Percentiles rank a stretch among this genome's conserved stretches.
phyloP scores from a whole-genome alignment of 2,329 filamentous ascomycete genomes.

The Sclerotinia subarctica region DNA sequence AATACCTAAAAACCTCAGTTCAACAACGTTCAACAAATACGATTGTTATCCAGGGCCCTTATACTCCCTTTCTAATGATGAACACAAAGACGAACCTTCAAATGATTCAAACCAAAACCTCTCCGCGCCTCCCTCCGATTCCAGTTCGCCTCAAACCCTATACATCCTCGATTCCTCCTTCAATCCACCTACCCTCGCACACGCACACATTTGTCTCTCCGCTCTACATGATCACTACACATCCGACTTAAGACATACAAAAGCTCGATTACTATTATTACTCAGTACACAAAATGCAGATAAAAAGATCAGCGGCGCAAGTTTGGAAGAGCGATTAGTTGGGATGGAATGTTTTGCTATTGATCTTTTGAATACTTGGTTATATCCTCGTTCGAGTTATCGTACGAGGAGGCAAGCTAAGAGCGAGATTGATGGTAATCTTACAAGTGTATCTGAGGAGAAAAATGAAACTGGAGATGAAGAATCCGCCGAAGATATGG shows the following conservation, averaged over 20 bases:
- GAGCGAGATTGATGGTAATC: neutral
- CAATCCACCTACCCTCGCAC: slow-evolving; percentile 63
- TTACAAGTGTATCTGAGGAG: too few species aligned
- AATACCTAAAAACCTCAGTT: slow-evolving; percentile 35
- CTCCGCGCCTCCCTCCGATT: slow-evolving; percentile 14
- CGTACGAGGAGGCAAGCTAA: slow-evolving; percentile 11
- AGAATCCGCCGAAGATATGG: neutral
- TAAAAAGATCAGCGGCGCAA: slow-evolving; percentile 63
- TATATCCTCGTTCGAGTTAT: slow-evolving; percentile 36
- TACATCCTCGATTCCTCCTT: slow-evolving; percentile 65
- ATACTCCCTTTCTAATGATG: neutral
- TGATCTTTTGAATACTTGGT: slow-evolving; percentile 43
- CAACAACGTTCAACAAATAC: neutral
- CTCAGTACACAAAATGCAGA: slow-evolving; percentile 64
- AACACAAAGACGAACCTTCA: neutral
- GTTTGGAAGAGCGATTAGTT: slow-evolving; percentile 62
- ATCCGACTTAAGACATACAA: slow-evolving; percentile 28
- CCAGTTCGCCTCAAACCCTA: slow-evolving; percentile 40
- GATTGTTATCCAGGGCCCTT: neutral
- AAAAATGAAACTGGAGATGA: neutral
- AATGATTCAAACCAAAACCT: neutral
- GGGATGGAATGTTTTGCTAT: slow-evolving; percentile 70
- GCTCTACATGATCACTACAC: slow-evolving; percentile 38
- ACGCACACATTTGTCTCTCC: slow-evolving; percentile 54
- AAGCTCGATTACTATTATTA: slow-evolving; percentile 52